Percentiles rank a stretch among this genome's conserved stretches.
Evolutionary conservation across 768 basidiomycete species (phyloP).

Genomic region (Amyloporia xantha): DNA sequence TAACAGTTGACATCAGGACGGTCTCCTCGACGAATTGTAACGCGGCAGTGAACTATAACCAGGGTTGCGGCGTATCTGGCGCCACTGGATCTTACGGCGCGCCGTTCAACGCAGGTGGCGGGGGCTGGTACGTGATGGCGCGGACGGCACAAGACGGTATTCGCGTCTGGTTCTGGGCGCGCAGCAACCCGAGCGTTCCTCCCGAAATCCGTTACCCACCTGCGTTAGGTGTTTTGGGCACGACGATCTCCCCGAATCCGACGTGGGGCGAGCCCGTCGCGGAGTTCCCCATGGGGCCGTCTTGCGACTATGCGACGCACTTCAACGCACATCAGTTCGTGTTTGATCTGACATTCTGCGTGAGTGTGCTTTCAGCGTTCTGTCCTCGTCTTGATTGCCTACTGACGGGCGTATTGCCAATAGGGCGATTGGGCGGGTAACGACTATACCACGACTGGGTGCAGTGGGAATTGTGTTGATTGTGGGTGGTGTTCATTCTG

Average conservation of each 20-base stretch:
- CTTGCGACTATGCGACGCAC: constrained; percentile 46
- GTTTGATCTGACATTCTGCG: constrained; percentile 59
- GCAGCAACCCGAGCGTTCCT: constrained; percentile 40
- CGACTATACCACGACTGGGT: constrained; percentile 35
- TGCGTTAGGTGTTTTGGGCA: constrained; percentile 1
- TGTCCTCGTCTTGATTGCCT: not conserved
- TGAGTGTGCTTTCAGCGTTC: constrained; percentile 24
- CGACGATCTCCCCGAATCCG: constrained; percentile 14
- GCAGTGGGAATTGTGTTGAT: constrained; percentile 35
- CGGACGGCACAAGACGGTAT: constrained; percentile 38
- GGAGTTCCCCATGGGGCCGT: constrained; percentile 35
- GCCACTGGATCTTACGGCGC: constrained; percentile 37
- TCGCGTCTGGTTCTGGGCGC: constrained; percentile 57
- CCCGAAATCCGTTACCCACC: constrained; percentile 26
- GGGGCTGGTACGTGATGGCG: constrained; percentile 56
- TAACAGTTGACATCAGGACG: constrained; percentile 23
- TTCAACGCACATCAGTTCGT: constrained; percentile 48
- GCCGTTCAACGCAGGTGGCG: constrained; percentile 43
- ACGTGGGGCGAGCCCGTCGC: constrained; percentile 45
- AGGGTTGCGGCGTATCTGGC: constrained; percentile 53
- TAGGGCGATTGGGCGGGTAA: constrained; percentile 51
- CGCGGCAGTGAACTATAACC: constrained; percentile 42
- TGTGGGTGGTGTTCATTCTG: constrained; percentile 33
- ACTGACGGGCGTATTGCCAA: not conserved
- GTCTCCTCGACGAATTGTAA: constrained; percentile 43